A percentile compares a stretch with the other conserved stretches of the same genome.
These are phyloP conservation scores for Trypanosoma scelopori DNA, from an alignment of 208 protist species.

Conservation along the genomic window DNA sequence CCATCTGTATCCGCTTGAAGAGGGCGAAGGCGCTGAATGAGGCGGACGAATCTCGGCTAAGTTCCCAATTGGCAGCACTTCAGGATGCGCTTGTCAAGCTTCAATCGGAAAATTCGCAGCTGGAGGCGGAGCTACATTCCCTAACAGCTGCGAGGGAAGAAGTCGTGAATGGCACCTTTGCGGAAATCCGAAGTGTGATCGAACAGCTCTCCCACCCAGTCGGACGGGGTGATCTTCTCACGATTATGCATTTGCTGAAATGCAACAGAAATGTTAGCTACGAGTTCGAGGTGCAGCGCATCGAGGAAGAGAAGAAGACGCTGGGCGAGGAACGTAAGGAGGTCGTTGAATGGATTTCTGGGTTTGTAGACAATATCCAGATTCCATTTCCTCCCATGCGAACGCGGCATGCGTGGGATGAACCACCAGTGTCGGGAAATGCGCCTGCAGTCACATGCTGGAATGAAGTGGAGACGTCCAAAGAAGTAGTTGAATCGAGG, in stretches of 20 bases:
- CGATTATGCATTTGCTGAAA: conserved; percentile 23
- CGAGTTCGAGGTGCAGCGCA: conserved; percentile 26
- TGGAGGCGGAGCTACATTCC: conserved; percentile 26
- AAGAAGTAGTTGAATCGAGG: conserved; percentile 20
- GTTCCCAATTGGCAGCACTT: conserved; percentile 42
- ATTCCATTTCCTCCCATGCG: conserved; percentile 26
- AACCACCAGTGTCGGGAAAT: conserved; percentile 4
- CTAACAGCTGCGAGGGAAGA: conserved; percentile 12
- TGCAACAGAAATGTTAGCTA: conserved; percentile 25
- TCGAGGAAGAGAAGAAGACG: conserved; percentile 12
- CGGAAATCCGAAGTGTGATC: conserved; percentile 9
- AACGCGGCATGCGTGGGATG: background rate
- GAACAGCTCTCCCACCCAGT: conserved; percentile 24
- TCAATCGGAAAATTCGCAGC: conserved; percentile 17
- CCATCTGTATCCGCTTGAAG: conserved; percentile 48
- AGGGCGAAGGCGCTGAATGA: conserved; percentile 41
- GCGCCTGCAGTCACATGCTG: background rate
- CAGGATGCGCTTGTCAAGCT: conserved; percentile 14
- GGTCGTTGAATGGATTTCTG: conserved; percentile 33
- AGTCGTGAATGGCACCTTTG: conserved; percentile 23
- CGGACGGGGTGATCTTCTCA: conserved; percentile 23
- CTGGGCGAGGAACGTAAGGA: conserved; percentile 21
- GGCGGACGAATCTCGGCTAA: conserved; percentile 35
- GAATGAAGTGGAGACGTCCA: background rate
- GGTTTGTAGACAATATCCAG: conserved; percentile 9